Evolutionary conservation across 75 land plant genomes (phyloP), one percentile per base, ranked within the genome.

Genomic region (Selaginella tamariscina): DNA sequence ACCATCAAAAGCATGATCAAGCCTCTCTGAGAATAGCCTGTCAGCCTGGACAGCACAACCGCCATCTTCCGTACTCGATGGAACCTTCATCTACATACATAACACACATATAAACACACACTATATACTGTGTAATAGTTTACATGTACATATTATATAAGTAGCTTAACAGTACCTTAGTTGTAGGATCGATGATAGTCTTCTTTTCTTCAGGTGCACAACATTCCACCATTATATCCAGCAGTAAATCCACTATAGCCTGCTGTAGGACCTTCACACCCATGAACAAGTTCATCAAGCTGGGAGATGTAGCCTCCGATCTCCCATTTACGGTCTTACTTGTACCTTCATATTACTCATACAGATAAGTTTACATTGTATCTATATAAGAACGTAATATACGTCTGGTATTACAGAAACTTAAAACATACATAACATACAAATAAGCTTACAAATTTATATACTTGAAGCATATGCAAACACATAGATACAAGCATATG

Each of bases 151-250:
- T n/a, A n/a, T n/a, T n/a, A n/a, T n/a, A n/a, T n/a, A n/a, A n/a
- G n/a, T n/a, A n/a, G 49, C 49, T 39, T 39, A 15, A 39, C n/a
- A 39, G 49, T 15, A 5, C 15, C 49, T 15, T 15, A 39, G 5
- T 39, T 15, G 5, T 5, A 39, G 11, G 49, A 29, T 32, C 68
- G 29, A n/a, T 44, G 60, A 27, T 54, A 67, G 72, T 73, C 64
- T 80, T 80, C 54, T 74, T 77, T 74, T 83, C 86, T 32, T 94
- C 82, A 31, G 96, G 98, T 63, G 89, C 88, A 75, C 98, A 94
- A 68, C 96, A 94, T 56, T 94, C 98, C 56, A 94, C 98, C 98
- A 94, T 94, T 54, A 94, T 94, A 75, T 94, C 98, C 55, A 94
- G 75, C 9, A 94, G 86, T 66, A 94, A 66, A 82, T 94, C 96